These are phyloP conservation scores for Apiotrichum gracile DNA, from an alignment of 1,284 basidiomycete genomes.

Conservation along the genomic window DNA sequence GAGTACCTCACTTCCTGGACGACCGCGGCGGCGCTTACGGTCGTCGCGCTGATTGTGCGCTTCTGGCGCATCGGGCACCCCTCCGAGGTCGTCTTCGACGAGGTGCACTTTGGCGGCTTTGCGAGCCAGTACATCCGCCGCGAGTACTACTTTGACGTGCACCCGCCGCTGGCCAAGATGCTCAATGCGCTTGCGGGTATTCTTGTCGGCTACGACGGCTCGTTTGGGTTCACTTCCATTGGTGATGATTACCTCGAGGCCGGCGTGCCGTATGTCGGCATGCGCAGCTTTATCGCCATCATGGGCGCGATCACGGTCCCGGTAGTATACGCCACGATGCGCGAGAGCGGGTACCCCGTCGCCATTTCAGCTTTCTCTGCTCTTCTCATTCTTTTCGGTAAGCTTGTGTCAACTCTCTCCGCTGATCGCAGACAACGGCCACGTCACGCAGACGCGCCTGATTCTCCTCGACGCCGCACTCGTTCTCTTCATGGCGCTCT, in stretches of 20 bases:
- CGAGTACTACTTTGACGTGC: constrained; percentile 99
- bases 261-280: constrained; percentile 86
- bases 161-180: constrained; percentile 92
- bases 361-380: constrained; percentile 85
- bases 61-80: constrained; percentile 93
- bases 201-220: constrained; percentile 92
- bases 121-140: constrained; percentile 83
- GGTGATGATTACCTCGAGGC: constrained; percentile 72
- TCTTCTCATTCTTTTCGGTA: constrained; percentile 76
- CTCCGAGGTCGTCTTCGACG: constrained; percentile 92
- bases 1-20: constrained; percentile 35
- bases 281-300: constrained; percentile 86
- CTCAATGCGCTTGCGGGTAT: constrained; percentile 88
- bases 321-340: constrained; percentile 92
- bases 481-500: constrained; percentile 91
- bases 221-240: constrained; percentile 90
- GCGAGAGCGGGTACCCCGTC: constrained; percentile 91
- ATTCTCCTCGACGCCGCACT: constrained; percentile 93
- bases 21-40: constrained; percentile 53
- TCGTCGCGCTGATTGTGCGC: constrained; percentile 68
- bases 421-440: constrained; percentile 73
- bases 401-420: constrained; percentile 21
- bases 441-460: constrained; percentile 88
- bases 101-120: constrained; percentile 89
- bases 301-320: constrained; percentile 85